Base-by-base conservation (phyloP, 768 basidiomycete genomes). In the Phanerodontia chrysosporium region DNA sequence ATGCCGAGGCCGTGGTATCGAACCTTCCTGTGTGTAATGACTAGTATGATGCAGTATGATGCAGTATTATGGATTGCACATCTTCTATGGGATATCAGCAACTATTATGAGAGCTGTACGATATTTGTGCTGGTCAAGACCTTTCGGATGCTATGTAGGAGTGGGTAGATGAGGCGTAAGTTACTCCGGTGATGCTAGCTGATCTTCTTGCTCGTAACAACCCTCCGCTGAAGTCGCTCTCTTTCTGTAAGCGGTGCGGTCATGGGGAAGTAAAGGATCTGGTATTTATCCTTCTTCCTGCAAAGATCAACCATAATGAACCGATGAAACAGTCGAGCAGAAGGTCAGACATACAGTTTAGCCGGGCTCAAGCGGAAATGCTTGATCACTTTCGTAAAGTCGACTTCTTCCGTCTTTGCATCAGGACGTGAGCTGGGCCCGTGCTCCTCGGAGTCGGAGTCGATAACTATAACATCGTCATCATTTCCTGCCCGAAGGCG, bases 211-310 rank as follows among this genome's bases (percentile, higher is more conserved):
- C 88, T 86, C 2, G 68, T 81, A 24, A 91, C 80, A 5, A 78
- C 75, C 67, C 78, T 85, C 56, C 81, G 75, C 45, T 64, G 61
- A 49, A 61, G 65, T 59, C 77, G 82, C 67, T 92, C 81, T 25
- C 66, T 54, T 13, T 83, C 79, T 1, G 78, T 78, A 51, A 94
- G 72, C 6, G 89, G 85, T 1, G 78, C 74, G 0, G 76, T 79
- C 73, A 94, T 80, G 1, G 90, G 88, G 65, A 95, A 94, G 66
- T 85, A 89, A 29, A 97, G 76, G 18, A 96, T 82, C 69, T 97
- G 94, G 67, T 90, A 94, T 46, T 87, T 78, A 59, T 81, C 74
- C 64, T 78, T 68, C 62, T 72, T 76, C 60, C 85, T 86, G 63
- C n/a, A 22, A n/a, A 7, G 25, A 14, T 2, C 27, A 64, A 56